Conservation (phyloP, 345 rosid species). For the Lumnitzera littorea region DNA sequence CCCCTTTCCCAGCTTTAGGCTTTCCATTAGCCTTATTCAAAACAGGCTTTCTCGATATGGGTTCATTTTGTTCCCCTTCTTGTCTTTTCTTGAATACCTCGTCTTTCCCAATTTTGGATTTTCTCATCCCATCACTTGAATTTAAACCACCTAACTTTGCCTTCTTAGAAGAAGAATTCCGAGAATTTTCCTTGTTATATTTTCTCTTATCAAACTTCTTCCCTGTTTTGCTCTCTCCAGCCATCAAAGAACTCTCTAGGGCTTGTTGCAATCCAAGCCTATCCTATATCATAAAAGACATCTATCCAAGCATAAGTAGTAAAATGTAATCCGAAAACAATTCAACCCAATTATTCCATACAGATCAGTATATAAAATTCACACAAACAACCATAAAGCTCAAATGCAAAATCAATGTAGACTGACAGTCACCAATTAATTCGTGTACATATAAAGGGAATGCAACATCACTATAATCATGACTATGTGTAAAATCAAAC, state of each 20-base stretch:
- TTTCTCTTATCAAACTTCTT: slow-evolving; percentile 33
- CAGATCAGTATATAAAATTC: too few species aligned
- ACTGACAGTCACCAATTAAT: too few species aligned
- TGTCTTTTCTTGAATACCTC: neutral
- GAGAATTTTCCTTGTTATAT: slow-evolving; percentile 13
- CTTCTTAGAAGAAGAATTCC: slow-evolving; percentile 23
- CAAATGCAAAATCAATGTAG: too few species aligned
- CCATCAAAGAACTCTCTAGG: slow-evolving; percentile 21
- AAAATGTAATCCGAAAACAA: too few species aligned
- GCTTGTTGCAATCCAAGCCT: too few species aligned
- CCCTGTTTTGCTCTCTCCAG: slow-evolving; percentile 31
- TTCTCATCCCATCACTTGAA: slow-evolving; percentile 8
- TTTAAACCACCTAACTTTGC: slow-evolving; percentile 24
- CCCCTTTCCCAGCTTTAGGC: slow-evolving; percentile 8
- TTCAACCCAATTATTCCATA: too few species aligned
- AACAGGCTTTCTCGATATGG: neutral
- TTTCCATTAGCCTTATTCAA: slow-evolving; percentile 2
- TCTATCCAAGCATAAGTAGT: too few species aligned
- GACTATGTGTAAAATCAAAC: too few species aligned
- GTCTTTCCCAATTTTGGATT: slow-evolving; percentile 3
- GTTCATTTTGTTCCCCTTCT: neutral
- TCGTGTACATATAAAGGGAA: too few species aligned
- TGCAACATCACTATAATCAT: too few species aligned
- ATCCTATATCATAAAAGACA: too few species aligned
- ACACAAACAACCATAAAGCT: too few species aligned